Base-by-base conservation (phyloP, 2,329 filamentous ascomycete species). In the Fusarium austroafricanum region DNA sequence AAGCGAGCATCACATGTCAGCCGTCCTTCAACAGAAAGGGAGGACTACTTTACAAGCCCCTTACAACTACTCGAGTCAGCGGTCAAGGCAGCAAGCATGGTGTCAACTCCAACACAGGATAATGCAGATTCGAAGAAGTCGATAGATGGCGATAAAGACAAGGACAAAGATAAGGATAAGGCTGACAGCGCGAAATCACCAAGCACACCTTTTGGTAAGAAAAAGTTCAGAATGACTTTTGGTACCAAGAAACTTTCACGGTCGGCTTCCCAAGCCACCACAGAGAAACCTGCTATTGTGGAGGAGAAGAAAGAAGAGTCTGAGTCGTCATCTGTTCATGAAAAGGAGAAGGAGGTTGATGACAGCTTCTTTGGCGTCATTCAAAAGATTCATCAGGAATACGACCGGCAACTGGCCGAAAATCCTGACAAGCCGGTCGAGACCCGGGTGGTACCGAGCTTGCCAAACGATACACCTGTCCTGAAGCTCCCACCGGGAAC, bases 181-280 rank as follows among this genome's bases (percentile, higher is more conserved):
- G 77, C 81, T 29, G 80, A 83, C 20, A 90, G 84, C 55, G 80
- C 83, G 14, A 92, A 92, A 71, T 81, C 83, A 3, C 81, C 82
- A 6, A 81, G 83, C 55, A 90, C 86, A 3, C 82, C 93, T 8
- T 96, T 97, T 76, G 89, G 91, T 42, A 96, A 94, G 81, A 96
- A 95, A 80, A 96, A 95, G 80, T 94, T 97, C 78, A 89, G 91
- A 46, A 91, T 92, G 87, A 89, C 90, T 1, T 94, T 95, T 74
- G 90, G 90, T 70, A 91, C 90, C 73, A 97, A 96, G 83, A 97
- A 97, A 79, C 84, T 95, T 15, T 89, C 89, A 14, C 87, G 93
- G 17, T 90, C 90, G 4, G 83, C 86, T 6, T 90, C 90, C 6
- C 77, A 79, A 43, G 74, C 77, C 7, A 87, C 87, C 0, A 87